Base-by-base conservation (phyloP, 441 rosid species). In the Melastoma candidum region DNA sequence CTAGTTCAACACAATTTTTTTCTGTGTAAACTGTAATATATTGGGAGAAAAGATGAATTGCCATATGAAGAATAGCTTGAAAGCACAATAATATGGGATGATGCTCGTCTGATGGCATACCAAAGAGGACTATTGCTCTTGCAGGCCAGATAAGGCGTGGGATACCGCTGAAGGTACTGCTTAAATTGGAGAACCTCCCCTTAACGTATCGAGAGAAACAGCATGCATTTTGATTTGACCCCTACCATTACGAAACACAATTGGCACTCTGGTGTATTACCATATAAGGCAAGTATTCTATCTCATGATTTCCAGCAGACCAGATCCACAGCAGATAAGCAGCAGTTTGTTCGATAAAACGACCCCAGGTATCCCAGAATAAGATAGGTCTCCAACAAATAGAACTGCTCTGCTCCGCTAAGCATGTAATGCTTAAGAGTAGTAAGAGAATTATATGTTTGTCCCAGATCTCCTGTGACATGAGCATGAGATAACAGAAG, bases 301-400 rank as follows among this genome's bases (percentile, higher is more conserved):
- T 50, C 48, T 59, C 63, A 4, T 59, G 63, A 50, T 59, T 59
- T 12, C 63, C 63, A 24, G 45, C 63, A 41, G 56, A 24, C 56
- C 56, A 59, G n/a, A 59, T 27, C 63, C 63, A 50, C 1, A 44
- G 56, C 32, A 26, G 63, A 50, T 44, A 59, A 0, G 56, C 63
- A 11, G 50, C 63, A 43, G 26, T 26, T 41, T 51, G 50, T 46
- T 59, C 63, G 10, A 59, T 14, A 27, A 59, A 59, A 43, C 56
- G 54, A 3, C 63, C 63, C 63, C 63, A 59, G 12, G 63, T 59
- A 27, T 59, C 63, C 63, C 63, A 59, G 63, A 55, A 44, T 59
- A 59, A 13, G 63, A 59, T 3, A 59, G 48, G 22, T 59, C 63
- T 44, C 63, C 63, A 13, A 59, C 63, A 44, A 49, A 59, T 44